These are phyloP conservation scores for Aspergillus unguis DNA, from an alignment of 2,329 filamentous ascomycete genomes.

Conservation along the genomic window DNA sequence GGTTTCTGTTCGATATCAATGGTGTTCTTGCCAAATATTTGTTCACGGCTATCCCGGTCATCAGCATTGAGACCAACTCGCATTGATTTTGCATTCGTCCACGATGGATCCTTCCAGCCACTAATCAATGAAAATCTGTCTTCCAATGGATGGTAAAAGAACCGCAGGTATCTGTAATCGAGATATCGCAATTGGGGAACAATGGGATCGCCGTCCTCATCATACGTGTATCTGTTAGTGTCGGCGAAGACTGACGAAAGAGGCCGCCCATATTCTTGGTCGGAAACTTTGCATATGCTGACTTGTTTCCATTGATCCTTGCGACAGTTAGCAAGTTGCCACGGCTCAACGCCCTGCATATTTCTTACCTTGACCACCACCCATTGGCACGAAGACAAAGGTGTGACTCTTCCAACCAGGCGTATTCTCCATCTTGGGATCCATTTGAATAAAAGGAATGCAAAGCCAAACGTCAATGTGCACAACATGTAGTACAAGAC, in stretches of 20 bases:
- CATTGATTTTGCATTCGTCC: constrained; percentile 73
- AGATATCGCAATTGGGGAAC: constrained; percentile 71
- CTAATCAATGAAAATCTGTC: constrained; percentile 85
- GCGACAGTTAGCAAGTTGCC: not conserved
- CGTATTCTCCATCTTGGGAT: constrained; percentile 80
- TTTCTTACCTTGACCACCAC: constrained; percentile 74
- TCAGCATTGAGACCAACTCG: constrained; percentile 81
- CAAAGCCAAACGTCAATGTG: constrained; percentile 68
- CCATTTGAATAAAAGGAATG: constrained; percentile 84
- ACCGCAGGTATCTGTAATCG: constrained; percentile 90
- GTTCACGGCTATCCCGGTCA: constrained; percentile 76
- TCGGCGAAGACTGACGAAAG: constrained; percentile 58
- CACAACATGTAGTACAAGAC: constrained; percentile 68
- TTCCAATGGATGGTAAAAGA: constrained; percentile 83
- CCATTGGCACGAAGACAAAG: constrained; percentile 78
- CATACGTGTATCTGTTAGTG: constrained; percentile 55
- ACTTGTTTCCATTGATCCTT: constrained; percentile 96
- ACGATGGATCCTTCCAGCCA: constrained; percentile 90
- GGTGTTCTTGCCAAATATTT: constrained; percentile 83
- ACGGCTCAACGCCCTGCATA: not conserved
- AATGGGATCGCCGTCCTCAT: constrained; percentile 71
- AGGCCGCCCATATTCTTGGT: constrained; percentile 57
- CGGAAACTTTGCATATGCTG: constrained; percentile 66
- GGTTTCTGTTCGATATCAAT: constrained; percentile 94
- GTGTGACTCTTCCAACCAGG: constrained; percentile 65